Percentiles rank a stretch among this genome's conserved stretches.
Conservation (phyloP, 441 rosid species). For the Eutrema salsugineum region DNA sequence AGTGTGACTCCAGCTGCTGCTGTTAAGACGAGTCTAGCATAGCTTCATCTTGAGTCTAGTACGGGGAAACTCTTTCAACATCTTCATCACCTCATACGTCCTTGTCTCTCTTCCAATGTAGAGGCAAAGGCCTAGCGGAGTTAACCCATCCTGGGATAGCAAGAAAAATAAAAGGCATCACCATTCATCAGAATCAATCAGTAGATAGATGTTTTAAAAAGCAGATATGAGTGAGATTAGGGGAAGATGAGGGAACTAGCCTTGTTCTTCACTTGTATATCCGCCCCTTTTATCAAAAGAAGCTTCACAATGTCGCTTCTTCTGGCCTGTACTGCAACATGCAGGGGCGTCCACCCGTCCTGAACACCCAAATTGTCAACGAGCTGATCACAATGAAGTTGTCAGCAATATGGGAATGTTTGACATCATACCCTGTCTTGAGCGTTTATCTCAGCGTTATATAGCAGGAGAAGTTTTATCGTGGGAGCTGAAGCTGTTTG, state of each 20-base stretch:
- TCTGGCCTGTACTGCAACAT: constrained; percentile 83
- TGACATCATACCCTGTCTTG: constrained; percentile 66
- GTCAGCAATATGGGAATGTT: not conserved
- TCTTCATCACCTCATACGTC: constrained; percentile 68
- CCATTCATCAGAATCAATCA: not conserved
- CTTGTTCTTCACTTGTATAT: constrained; percentile 58
- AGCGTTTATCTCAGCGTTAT: constrained; percentile 78
- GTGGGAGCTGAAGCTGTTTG: constrained; percentile 72
- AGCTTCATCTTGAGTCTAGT: constrained; percentile 20
- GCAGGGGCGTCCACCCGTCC: constrained; percentile 98
- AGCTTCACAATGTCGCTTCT: constrained; percentile 83
- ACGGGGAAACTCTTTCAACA: constrained; percentile 64
- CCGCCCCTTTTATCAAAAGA: constrained; percentile 77
- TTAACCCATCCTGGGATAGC: constrained; percentile 70
- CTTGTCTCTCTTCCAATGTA: constrained; percentile 53
- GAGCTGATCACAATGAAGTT: not conserved
- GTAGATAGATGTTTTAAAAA: not conserved
- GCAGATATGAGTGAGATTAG: not conserved
- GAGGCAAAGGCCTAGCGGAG: constrained; percentile 82
- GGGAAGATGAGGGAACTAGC: constrained; percentile 27
- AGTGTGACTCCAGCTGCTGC: not conserved
- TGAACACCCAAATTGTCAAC: constrained; percentile 29
- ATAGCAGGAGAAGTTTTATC: constrained; percentile 71
- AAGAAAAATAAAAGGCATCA: not conserved
- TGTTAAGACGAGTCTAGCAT: not conserved